Base-by-base conservation (phyloP, 78 protist genomes). In the Planoprotostelium fungivorum region DNA sequence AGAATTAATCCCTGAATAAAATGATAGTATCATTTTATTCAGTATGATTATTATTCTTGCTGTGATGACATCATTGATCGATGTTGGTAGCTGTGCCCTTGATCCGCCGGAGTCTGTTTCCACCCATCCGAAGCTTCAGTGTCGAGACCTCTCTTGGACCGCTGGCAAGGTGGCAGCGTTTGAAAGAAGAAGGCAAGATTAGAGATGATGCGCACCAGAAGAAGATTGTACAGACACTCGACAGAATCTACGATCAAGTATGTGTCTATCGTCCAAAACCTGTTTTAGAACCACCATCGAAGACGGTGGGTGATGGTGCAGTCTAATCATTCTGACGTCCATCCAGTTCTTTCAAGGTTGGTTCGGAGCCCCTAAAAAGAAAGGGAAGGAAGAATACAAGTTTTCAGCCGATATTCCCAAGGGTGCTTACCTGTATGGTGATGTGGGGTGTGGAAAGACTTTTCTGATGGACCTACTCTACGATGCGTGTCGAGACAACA, bases 391-490 rank as follows among this genome's bases (percentile, higher is more conserved):
- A 29, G 5, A 36, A 83, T 23, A 25, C 0, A 25, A 34, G 73
- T 84, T 23, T 0, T 29, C n/a, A 38, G 1, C 9, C 10, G 31
- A 29, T 28, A 25, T 91, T 29, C 95, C 95, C 29, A 91, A 94
- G 84, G 97, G 97, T 0, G 85, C 95, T 35, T 96, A 97, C 94
- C 84, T 96, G 29, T 91, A 88, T 90, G 98, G 98, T 29, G 96
- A 94, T 37, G 99, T 97, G 0, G 99, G 99, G 0, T 93, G 94
- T 29, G 99, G 99, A 34, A 97, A 98, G 91, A 92, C 97, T 89
- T 93, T 95, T 90, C 88, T 96, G 28, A 97, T 96, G 99, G 99
- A 97, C 84, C 38, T 95, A 36, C 95, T 97, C 89, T 97, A 85
- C 85, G 96, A 92, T 16, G 87, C 92, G 25, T 51, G 73, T 51